Base-by-base conservation (phyloP, 2,329 filamentous ascomycete genomes). In the Pseudogymnoascus sp. region DNA sequence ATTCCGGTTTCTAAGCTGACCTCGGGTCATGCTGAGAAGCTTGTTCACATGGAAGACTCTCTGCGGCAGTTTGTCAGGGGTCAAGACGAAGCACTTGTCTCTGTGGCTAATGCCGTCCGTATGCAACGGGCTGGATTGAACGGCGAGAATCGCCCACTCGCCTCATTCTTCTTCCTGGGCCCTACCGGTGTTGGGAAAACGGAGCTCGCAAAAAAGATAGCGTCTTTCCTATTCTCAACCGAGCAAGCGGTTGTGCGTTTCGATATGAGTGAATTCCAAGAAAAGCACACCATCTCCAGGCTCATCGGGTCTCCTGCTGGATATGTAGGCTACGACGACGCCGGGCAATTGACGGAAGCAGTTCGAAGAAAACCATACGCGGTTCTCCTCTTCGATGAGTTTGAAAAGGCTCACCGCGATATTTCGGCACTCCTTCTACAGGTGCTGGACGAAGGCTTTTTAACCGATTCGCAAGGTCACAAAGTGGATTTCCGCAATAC, bases 141-240 rank as follows among this genome's bases (percentile, higher is more conserved):
- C 65, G 92, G 92, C 36, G 91, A 97, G 71, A 96, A 97, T 74
- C 84, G 92, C 0, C 95, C 95, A 0, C 82, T 96, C 5, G 95
- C 93, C 0, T 96, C 90, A 0, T 97, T 97, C 79, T 97, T 97
- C 88, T 97, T 97, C 83, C 83, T 97, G 3, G 95, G 95, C 0
- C 95, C 95, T 4, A 97, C 95, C 0, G 95, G 95, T 72, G 93
- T 97, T 16, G 95, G 95, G 63, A 99, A 97, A 79, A 99, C 95
- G 2, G 93, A 97, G 73, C 85, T 97, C 1, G 96, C 93, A 82
- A 97, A 97, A 81, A 93, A 96, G 74, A 88, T 99, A 69, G 95
- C 95, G 1, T 84, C 84, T 64, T 97, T 97, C 78, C 80, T 99
- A 38, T 99, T 97, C 77, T 95, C 90, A 0, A 96, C 91, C 1